Evolutionary conservation across 495 filamentous ascomycete genomes (phyloP), one percentile per base, ranked within the genome.

Genomic region (Extremus antarcticus): DNA sequence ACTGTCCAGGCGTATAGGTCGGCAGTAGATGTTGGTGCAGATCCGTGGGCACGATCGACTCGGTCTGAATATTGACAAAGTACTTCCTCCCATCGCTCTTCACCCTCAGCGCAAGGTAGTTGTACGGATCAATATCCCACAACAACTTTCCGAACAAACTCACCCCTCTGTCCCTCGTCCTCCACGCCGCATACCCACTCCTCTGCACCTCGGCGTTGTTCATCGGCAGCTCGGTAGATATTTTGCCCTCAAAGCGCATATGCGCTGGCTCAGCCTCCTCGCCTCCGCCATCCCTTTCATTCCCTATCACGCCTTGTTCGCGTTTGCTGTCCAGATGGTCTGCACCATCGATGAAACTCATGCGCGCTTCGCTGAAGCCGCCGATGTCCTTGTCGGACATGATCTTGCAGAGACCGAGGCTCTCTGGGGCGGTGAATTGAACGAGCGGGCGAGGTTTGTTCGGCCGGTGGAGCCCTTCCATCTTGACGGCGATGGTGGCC

Each of bases 1-100:
- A 98, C 62, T 88, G 77, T 2, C 90, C 88, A 0, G 84, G 81
- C 35, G 81, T 81, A 66, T 81, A 84, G 17, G 85, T 79, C 69
- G 94, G 94, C 15, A 98, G 66, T 56, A 94, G 76, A 69, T 98
- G 94, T 70, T 98, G 92, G 69, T 96, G 94, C 55, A 98, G 75
- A 70, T 98, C 92, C 2, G 90, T 91, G 32, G 88, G 83, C 46
- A 94, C 85, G 51, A 97, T 80, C 0, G 85, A 85, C 57, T 98
- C 92, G 10, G 89, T 95, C 74, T 96, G 94, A 38, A 98, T 73
- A 68, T 98, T 98, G 48, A 98, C 83, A 49, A 92, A 88, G 71
- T 97, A 98, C 59, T 86, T 84, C 9, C 91, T 74, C 13, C 91
- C 90, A 69, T 97, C 94, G 22, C 85, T 88, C 68, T 88, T 91